A percentile compares a stretch with the other conserved stretches of the same genome.
Conservation (phyloP, 768 basidiomycete species). For the Cystoderma amianthinum region DNA sequence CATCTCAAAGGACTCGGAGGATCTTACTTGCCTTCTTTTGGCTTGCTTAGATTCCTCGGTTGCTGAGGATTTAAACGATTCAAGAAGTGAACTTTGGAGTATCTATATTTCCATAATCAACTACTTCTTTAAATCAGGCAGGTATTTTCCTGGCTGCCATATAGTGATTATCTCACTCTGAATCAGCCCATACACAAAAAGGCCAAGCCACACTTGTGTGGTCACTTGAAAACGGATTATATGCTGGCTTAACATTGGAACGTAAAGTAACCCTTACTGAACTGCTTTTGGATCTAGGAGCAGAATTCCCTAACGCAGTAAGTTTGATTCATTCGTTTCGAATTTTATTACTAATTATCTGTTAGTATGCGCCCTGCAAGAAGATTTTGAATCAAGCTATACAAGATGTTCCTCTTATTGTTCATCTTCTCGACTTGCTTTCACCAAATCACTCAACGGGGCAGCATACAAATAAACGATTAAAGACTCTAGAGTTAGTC, state of each 20-base stretch:
- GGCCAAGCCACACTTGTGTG: slow-evolving; percentile 33
- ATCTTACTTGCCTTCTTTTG: slow-evolving; percentile 33
- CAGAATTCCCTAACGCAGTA: slow-evolving; percentile 42
- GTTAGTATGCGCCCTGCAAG: slow-evolving; percentile 40
- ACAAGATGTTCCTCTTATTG: slow-evolving; percentile 42
- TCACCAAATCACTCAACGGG: slow-evolving; percentile 36
- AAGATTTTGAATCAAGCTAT: slow-evolving; percentile 41
- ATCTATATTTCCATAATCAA: slow-evolving; percentile 37
- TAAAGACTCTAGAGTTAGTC: slow-evolving; percentile 51
- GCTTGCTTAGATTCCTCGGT: slow-evolving; percentile 47
- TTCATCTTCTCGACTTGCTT: slow-evolving; percentile 41
- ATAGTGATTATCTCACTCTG: not conserved
- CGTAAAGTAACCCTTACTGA: slow-evolving; percentile 51
- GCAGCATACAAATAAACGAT: slow-evolving; percentile 56
- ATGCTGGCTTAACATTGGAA: slow-evolving; percentile 41
- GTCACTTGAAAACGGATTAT: slow-evolving; percentile 49
- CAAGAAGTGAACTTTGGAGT: slow-evolving; percentile 39
- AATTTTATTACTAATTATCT: not conserved
- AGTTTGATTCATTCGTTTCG: slow-evolving; percentile 9
- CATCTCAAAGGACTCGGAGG: slow-evolving; percentile 12
- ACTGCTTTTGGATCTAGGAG: slow-evolving; percentile 47
- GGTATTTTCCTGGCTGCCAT: slow-evolving; percentile 6
- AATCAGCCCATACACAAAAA: slow-evolving; percentile 29
- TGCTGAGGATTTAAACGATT: slow-evolving; percentile 35
- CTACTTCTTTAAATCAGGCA: slow-evolving; percentile 41